Evolutionary conservation across 2,329 filamentous ascomycete species (phyloP).

Genomic region (Delphinella strobiligena): DNA sequence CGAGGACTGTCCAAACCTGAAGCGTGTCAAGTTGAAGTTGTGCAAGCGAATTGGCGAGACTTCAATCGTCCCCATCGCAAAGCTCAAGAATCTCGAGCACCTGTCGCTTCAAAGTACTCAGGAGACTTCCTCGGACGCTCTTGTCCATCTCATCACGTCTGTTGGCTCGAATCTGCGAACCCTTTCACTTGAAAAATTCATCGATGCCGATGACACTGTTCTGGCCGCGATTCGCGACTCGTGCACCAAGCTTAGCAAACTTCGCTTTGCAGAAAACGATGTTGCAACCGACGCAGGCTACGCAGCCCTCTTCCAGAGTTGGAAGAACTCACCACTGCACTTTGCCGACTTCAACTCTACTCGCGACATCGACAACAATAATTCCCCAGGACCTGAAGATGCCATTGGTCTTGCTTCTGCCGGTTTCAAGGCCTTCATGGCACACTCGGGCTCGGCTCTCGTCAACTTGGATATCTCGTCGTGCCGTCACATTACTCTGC

Average conservation of each 20-base stretch:
- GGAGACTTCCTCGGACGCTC: constrained; percentile 42
- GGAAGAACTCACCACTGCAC: constrained; percentile 60
- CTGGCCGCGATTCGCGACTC: constrained; percentile 58
- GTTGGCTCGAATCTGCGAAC: constrained; percentile 60
- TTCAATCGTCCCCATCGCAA: constrained; percentile 53
- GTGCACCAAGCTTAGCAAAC: constrained; percentile 58
- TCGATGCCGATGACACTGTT: constrained; percentile 54
- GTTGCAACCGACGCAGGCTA: constrained; percentile 65
- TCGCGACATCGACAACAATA: constrained; percentile 61
- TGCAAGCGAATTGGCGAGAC: constrained; percentile 61
- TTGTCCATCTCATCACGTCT: constrained; percentile 48
- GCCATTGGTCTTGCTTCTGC: constrained; percentile 60
- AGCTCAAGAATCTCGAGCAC: constrained; percentile 54
- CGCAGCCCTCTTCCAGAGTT: constrained; percentile 57
- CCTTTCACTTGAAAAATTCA: constrained; percentile 61
- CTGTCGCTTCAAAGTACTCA: constrained; percentile 59
- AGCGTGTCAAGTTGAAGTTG: constrained; percentile 66
- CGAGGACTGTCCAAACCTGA: constrained; percentile 53
- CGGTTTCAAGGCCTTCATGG: constrained; percentile 73
- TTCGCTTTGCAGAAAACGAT: constrained; percentile 71
- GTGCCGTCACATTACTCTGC: constrained; percentile 66
- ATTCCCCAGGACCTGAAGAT: constrained; percentile 50
- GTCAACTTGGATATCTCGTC: constrained; percentile 64
- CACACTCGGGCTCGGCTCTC: constrained; percentile 60
- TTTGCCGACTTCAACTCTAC: constrained; percentile 67